Conservation (phyloP, 2,329 filamentous ascomycete species). For the Scedosporium aurantiacum region DNA sequence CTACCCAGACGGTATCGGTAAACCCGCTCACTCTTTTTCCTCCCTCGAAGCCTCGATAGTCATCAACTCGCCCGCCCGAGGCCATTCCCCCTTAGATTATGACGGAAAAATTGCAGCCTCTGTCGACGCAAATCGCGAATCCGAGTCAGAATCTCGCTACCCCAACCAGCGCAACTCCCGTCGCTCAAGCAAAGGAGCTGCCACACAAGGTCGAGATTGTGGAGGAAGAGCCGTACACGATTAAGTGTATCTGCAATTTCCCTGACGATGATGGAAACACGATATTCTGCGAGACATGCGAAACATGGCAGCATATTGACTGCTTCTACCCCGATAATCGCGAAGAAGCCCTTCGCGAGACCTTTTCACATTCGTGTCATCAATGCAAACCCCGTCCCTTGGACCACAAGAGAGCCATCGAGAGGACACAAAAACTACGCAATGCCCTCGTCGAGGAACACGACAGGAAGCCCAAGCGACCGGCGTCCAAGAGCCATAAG, state of each 20-base stretch:
- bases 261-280: conserved; percentile 94
- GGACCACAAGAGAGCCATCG: conserved; percentile 63
- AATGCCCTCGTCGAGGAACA: conserved; percentile 26
- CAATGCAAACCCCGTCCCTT: conserved; percentile 74
- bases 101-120: conserved; percentile 46
- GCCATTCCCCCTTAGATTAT: conserved; percentile 41
- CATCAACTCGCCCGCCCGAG: conserved; percentile 27
- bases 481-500: conserved; percentile 71
- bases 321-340: conserved; percentile 79
- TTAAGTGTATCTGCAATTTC: conserved; percentile 95
- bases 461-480: conserved; percentile 64
- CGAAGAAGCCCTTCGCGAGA: conserved; percentile 58
- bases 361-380: conserved; percentile 73
- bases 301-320: conserved; percentile 96
- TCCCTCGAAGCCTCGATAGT: conserved; percentile 21
- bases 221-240: conserved; percentile 78
- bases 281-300: conserved; percentile 89
- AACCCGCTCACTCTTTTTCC: conserved; percentile 18
- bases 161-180: conserved; percentile 23
- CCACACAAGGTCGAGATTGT: conserved; percentile 37
- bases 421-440: conserved; percentile 53
- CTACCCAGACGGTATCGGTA: conserved; percentile 42
- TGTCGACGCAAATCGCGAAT: conserved; percentile 44
- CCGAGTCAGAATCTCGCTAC: conserved; percentile 38
- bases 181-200: conserved; percentile 26